Evolutionary conservation across 2,329 filamentous ascomycete genomes (phyloP), one percentile per base, ranked within the genome.

Genomic region (Gyromitra esculenta): DNA sequence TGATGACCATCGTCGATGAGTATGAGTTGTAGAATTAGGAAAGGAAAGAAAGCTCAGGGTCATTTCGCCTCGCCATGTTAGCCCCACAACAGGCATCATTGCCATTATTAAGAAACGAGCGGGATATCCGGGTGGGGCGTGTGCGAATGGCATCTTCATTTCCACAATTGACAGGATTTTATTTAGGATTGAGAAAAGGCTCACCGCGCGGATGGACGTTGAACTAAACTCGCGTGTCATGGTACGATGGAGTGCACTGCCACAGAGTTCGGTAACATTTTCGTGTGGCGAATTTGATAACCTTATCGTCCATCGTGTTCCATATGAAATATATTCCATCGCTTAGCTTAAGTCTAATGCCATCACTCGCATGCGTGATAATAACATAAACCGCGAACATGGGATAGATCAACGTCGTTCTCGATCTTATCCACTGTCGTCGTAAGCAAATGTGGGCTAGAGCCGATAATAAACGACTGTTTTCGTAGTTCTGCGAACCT

Each of bases 261-360:
- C 68, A 71, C 68, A 71, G 43, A 35, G n/a, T 21, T 71, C 57
- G 59, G 68, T 35, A 71, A 63, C 52, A 45, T 21, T 39, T n/a
- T 25, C 18, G 25, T 57, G 59, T 52, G 67, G 67, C 67, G 43
- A 59, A 70, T 52, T 50, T 60, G 54, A 69, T 60, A 69, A 71
- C 68, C 68, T 71, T 71, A 71, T 63, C 68, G 54, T 56, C 9
- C 41, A 60, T 39, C 37, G 50, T 57, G 67, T 62, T 62, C 41
- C 56, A 70, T 56, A 69, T 67, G 63, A 43, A 18, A 56, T 25
- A 62, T 62, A 56, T 56, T 60, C 56, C 43, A 64, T 71, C 59
- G 68, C 57, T 56, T 52, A 70, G 67, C 57, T 56, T 52, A 70
- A 57, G 64, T 64, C 68, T 41, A 48, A 62, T 63, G 35, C 56